Percentiles rank a stretch among this genome's conserved stretches.
Conservation (phyloP, 169 alveolate genomes). For the Perkinsus marinus region DNA sequence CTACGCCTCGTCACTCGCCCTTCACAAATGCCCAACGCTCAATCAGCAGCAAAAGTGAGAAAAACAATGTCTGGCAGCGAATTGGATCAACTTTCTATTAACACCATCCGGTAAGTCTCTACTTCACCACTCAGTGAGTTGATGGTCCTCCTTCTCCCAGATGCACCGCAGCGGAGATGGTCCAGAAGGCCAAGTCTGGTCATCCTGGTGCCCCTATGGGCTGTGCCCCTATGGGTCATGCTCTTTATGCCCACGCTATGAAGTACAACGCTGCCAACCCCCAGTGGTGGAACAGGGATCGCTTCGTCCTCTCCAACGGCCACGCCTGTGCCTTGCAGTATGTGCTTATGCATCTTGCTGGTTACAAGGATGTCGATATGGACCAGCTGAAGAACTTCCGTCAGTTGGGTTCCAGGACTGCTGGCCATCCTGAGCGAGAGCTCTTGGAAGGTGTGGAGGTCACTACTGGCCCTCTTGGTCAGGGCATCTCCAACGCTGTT, state of each 20-base stretch:
- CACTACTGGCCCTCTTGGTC: constrained; percentile 59
- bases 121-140: background rate
- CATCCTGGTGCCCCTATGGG: constrained; percentile 70
- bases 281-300: constrained; percentile 49
- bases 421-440: constrained; percentile 61
- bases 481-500: constrained; percentile 55
- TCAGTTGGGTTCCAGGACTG: constrained; percentile 33
- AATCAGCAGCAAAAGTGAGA: background rate
- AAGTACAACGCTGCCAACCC: constrained; percentile 37
- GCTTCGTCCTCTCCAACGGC: constrained; percentile 59
- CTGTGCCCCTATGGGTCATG: constrained; percentile 60
- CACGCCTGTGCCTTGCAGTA: constrained; percentile 56
- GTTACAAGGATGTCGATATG: constrained; percentile 30
- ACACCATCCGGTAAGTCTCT: background rate
- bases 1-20: background rate
- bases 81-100: background rate
- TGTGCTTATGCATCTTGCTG: constrained; percentile 52
- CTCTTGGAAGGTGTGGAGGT: constrained; percentile 46
- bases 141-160: background rate
- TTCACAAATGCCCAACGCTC: background rate
- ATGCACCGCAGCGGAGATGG: background rate
- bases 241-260: constrained; percentile 49
- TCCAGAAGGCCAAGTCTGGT: constrained; percentile 48
- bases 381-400: constrained; percentile 46
- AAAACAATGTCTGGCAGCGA: background rate